These are phyloP conservation scores for Phymatotrichopsis omnivora DNA, from an alignment of 2,329 filamentous ascomycete genomes.

Conservation along the genomic window DNA sequence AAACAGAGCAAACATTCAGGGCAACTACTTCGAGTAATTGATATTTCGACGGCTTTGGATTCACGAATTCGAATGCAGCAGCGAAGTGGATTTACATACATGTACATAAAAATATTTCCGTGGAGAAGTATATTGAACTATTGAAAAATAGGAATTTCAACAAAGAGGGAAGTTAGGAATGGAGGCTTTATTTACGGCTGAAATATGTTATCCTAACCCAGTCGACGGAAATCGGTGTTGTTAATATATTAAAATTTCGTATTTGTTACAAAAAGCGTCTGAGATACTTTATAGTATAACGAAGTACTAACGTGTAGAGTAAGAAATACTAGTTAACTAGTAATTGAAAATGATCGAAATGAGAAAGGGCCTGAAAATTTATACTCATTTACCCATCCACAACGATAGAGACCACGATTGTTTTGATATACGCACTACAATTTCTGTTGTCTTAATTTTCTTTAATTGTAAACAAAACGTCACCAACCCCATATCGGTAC, in stretches of 20 bases:
- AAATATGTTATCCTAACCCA: neutral
- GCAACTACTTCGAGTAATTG: constrained; percentile 35
- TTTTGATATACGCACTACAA: neutral
- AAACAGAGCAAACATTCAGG: too few species aligned
- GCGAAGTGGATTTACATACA: neutral
- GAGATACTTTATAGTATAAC: too few species aligned
- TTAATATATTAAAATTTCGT: neutral
- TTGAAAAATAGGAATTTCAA: too few species aligned
- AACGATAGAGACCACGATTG: neutral
- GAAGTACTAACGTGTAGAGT: too few species aligned
- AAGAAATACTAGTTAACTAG: too few species aligned
- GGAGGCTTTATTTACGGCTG: neutral
- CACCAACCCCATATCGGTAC: neutral
- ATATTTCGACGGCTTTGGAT: constrained; percentile 2
- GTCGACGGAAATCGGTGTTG: neutral
- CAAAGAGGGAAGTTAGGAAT: neutral
- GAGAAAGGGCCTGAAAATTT: too few species aligned
- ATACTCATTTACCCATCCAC: neutral
- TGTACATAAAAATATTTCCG: neutral
- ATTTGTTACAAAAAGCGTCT: neutral
- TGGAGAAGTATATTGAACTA: too few species aligned
- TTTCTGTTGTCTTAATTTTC: neutral
- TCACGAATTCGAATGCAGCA: neutral
- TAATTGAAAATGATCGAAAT: too few species aligned
- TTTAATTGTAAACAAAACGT: constrained; percentile 5